These are phyloP conservation scores for Thermochaetoides thermophila DNA, from an alignment of 495 filamentous ascomycete genomes.

Conservation along the genomic window DNA sequence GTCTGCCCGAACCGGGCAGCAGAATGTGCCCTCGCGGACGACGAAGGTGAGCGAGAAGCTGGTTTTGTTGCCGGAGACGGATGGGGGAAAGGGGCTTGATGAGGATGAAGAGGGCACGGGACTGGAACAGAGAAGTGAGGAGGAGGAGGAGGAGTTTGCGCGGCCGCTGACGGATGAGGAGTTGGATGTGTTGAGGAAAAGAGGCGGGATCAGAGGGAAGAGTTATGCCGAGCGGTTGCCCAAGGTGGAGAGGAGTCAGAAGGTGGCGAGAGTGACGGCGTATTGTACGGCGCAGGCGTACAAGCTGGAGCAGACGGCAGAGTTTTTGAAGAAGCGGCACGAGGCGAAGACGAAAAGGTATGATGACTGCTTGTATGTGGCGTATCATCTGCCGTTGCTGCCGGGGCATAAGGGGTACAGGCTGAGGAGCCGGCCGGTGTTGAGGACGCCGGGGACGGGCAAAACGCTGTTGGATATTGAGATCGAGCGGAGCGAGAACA, in stretches of 20 bases:
- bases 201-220: conserved; percentile 58
- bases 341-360: conserved; percentile 96
- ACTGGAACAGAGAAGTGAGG: conserved; percentile 34
- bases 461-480: conserved; percentile 88
- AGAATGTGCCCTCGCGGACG: conserved; percentile 71
- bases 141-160: conserved; percentile 44
- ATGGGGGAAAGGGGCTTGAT: conserved; percentile 39
- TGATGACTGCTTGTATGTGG: conserved; percentile 92
- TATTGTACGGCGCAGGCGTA: conserved; percentile 94
- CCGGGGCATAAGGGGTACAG: conserved; percentile 76
- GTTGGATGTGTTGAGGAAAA: conserved; percentile 44
- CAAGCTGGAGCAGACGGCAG: conserved; percentile 69
- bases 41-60: conserved; percentile 92
- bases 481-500: conserved; percentile 82
- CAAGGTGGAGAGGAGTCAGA: conserved; percentile 74
- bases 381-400: conserved; percentile 83
- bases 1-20: conserved; percentile 39
- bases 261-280: conserved; percentile 77
- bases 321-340: conserved; percentile 80
- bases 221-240: conserved; percentile 90
- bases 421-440: conserved; percentile 71
- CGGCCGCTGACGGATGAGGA: conserved; percentile 72
- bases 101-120: conserved; percentile 40
- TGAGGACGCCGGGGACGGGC: conserved; percentile 78
- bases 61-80: conserved; percentile 81